Evolutionary conservation across 2,329 filamentous ascomycete genomes (phyloP), one percentile per base, ranked within the genome.

Genomic region (Blastomyces parvus): DNA sequence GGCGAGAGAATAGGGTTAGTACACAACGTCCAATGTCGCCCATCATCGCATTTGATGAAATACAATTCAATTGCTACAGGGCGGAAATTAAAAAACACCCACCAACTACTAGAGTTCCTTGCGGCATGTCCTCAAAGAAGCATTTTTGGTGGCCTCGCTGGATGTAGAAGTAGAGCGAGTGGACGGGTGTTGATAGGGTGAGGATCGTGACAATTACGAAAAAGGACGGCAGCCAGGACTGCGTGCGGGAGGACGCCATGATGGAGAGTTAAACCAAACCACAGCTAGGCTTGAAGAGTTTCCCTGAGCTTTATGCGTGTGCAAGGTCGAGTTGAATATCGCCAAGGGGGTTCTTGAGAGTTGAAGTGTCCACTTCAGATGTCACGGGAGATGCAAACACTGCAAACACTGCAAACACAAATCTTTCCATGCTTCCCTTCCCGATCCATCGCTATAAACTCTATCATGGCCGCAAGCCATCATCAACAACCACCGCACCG

Each of bases 91-190:
- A 42, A 9, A 48, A 27, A 33, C 52, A 36, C 61, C 63, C 50
- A 88, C 86, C 94, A 64, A 97, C 92, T 63, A 99, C 93, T 64
- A 99, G 81, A 17, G 94, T 97, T 77, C 96, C 93, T 82, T 97
- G 97, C 68, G 94, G 92, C 64, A 99, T 84, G 78, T 97, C 93
- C 81, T 99, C 94, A 80, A 89, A 96, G 86, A 99, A 99, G 80
- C 94, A 99, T 80, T 95, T 97, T 69, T 90, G 88, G 68, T 85
- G 81, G 59, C 84, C 84, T 72, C 89, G 90, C 75, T 97, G 91
- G 76, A 97, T 87, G 82, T 89, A 97, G 83, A 99, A 96, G 86
- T 96, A 93, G 64, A 99, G 84, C 63, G 92, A 91, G 74, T 91
- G 88, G 66, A 88, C 86, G 65, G 86, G 86, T 44, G 82, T 73